Conservation (phyloP, 2,329 filamentous ascomycete genomes). For the Aspergillus ochraceus region DNA sequence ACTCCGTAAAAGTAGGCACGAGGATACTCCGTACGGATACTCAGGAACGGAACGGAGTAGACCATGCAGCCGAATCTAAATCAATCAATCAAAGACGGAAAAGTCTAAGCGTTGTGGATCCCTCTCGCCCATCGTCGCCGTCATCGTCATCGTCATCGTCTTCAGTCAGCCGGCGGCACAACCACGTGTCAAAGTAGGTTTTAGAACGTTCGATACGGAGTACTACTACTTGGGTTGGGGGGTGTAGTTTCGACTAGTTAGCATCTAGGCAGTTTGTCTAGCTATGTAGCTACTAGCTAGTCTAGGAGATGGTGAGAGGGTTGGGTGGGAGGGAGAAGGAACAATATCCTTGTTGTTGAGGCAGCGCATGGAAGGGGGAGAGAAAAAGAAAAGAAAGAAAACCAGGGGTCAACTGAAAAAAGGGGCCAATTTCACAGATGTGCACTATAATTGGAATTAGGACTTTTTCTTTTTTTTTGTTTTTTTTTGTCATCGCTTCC, state of each 20-base stretch:
- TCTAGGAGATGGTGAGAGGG: too few relatives aligned
- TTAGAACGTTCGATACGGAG: background rate
- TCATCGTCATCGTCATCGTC: background rate
- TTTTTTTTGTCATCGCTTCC: too few relatives aligned
- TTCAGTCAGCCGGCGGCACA: background rate
- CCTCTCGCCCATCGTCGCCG: background rate
- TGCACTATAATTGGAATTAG: too few relatives aligned
- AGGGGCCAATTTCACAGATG: background rate
- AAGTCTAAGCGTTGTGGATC: background rate
- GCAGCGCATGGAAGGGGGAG: background rate
- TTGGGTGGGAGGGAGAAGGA: background rate
- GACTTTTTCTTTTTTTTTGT: background rate
- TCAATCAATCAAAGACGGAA: background rate
- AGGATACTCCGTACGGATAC: too few relatives aligned
- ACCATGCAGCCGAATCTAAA: background rate
- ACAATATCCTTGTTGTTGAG: background rate
- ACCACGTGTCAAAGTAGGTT: background rate
- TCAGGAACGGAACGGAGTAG: too few relatives aligned
- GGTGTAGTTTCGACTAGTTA: too few relatives aligned
- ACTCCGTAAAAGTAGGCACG: too few relatives aligned
- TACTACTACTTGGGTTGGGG: too few relatives aligned
- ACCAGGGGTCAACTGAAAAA: background rate
- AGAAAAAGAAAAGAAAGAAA: background rate
- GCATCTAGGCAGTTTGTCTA: too few relatives aligned
- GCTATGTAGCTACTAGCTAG: background rate